phyloP scores from a whole-genome alignment of 345 rosid species.

The Crucihimalaya himalaica region DNA sequence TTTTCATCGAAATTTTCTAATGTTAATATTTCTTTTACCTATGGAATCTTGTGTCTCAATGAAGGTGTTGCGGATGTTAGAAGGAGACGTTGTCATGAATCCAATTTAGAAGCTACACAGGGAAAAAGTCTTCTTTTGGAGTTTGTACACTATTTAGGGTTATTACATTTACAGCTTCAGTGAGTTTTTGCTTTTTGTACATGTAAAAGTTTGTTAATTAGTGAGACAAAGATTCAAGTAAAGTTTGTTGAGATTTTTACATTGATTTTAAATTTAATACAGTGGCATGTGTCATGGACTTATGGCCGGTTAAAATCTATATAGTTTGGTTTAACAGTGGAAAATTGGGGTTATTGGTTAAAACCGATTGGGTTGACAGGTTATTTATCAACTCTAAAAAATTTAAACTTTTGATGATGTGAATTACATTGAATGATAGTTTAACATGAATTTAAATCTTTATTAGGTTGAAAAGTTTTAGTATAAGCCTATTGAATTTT shows the following conservation, averaged over 20 bases:
- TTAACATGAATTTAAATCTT: neutral
- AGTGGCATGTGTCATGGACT: neutral
- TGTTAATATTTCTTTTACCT: neutral
- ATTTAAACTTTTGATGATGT: neutral
- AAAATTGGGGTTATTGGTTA: neutral
- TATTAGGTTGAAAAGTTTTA: neutral
- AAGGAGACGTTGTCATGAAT: constrained; percentile 58
- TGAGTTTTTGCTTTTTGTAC: constrained; percentile 15
- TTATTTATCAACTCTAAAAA: neutral
- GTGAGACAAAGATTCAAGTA: constrained; percentile 20
- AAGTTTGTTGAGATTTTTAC: neutral
- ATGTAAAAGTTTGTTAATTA: constrained; percentile 13
- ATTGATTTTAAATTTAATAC: neutral
- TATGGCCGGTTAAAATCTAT: neutral
- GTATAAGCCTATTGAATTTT: too few species aligned
- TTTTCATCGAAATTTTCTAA: neutral
- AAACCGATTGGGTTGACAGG: neutral
- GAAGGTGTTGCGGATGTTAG: constrained; percentile 88
- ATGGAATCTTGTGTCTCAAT: constrained; percentile 27
- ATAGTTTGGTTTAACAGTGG: neutral
- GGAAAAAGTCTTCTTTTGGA: constrained; percentile 3
- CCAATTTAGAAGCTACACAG: constrained; percentile 32
- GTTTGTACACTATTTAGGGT: constrained; percentile 27
- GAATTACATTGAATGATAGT: neutral
- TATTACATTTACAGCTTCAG: neutral